Base-by-base conservation (phyloP, 768 basidiomycete species). In the Lactarius sanguifluus region DNA sequence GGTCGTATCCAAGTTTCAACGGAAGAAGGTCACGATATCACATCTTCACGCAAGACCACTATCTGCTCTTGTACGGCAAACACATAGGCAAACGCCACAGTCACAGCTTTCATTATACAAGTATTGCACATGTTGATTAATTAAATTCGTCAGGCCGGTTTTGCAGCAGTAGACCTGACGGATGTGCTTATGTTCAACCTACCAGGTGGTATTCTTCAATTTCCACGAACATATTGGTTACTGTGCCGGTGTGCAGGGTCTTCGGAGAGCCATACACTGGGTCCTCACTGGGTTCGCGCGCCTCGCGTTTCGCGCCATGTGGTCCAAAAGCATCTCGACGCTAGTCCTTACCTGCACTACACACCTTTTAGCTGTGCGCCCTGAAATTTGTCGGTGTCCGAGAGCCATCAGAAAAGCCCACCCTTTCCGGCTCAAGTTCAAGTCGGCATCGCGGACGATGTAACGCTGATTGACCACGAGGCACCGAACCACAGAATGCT, bases 401-500 rank as follows among this genome's bases (percentile, higher is more conserved):
- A 15, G 12, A 25, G 50, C 50, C 50, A 52, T 52, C 50, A 52
- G 50, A 52, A 52, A 52, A 25, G 5, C 32, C 32, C 45, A 15
- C 59, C 32, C 16, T 52, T 38, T 61, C 32, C 60, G 47, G 60
- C 4, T 23, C n/a, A 52, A 34, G 9, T 18, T 47, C 18, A 28
- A 52, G 50, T 50, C n/a, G 50, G 23, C 12, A 12, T 58, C 36
- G 57, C 20, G 20, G 64, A 25, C 20, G 47, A 34, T n/a, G 25
- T 41, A 38, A 50, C 30, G 59, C 54, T 18, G 20, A n/a, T 41
- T 5, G 20, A 25, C 43, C 30, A 56, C 64, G 64, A 56, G 64
- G 64, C 34, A 61, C 54, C 20, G n/a, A 25, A 57, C 3, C 54
- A 38, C 59, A 61, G 60, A 9, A 32, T n/a, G 54, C 55, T 52